Conservation (phyloP, 805 yeast genomes). For the Sungouiozyma intestinalis region DNA sequence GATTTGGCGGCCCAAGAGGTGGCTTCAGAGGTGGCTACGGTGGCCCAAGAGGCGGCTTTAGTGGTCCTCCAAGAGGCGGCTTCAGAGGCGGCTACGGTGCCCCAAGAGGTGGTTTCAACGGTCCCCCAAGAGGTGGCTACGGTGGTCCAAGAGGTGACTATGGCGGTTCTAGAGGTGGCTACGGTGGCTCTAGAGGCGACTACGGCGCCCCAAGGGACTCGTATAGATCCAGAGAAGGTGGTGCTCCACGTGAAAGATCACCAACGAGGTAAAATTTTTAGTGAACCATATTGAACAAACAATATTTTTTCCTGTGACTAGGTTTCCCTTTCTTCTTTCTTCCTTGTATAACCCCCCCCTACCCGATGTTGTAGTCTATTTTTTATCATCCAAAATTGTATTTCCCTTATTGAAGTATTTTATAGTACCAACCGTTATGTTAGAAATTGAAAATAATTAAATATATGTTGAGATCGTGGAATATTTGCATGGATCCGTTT, state of each 20-base stretch:
- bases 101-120: slow-evolving; percentile 27
- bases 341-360: background rate
- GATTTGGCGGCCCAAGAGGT: slow-evolving; percentile 29
- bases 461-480: background rate
- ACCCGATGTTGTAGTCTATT: background rate
- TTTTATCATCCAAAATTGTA: background rate
- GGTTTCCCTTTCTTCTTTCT: background rate
- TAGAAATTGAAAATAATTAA: background rate
- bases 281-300: background rate
- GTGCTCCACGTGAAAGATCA: slow-evolving; percentile 51
- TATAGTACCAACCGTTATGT: background rate
- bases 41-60: slow-evolving; percentile 33
- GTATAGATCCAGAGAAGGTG: slow-evolving; percentile 9
- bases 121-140: slow-evolving; percentile 26
- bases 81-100: slow-evolving; percentile 26
- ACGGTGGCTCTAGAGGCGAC: slow-evolving; percentile 31
- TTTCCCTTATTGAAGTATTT: background rate
- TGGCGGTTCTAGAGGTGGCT: slow-evolving; percentile 32
- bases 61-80: slow-evolving; percentile 36
- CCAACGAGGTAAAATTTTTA: slow-evolving; percentile 50
- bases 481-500: background rate
- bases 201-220: slow-evolving; percentile 26
- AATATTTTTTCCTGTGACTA: background rate
- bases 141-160: slow-evolving; percentile 30
- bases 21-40: slow-evolving; percentile 29